phyloP scores from a whole-genome alignment of 257 asterid species.

The Solanum sparsipilum region DNA sequence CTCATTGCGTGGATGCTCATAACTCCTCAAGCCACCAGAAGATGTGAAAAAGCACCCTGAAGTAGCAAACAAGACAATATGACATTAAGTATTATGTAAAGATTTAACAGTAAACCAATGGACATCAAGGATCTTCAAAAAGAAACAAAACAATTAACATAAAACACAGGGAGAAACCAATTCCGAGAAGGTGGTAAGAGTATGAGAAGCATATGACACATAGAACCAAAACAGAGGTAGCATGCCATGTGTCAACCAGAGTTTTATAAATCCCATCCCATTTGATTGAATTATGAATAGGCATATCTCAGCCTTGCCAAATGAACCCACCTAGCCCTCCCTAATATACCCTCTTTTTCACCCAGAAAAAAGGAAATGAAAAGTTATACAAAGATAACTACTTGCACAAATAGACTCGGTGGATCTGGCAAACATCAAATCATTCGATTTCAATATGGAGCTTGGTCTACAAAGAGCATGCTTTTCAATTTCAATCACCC shows the following conservation, averaged over 20 bases:
- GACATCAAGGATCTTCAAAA: not conserved
- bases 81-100: not conserved
- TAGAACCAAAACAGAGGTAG: not conserved
- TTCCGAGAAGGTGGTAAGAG: not conserved
- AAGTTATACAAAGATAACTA: not conserved
- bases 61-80: not conserved
- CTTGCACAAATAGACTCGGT: not conserved
- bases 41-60: constrained; percentile 90
- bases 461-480: not conserved
- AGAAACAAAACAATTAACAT: not conserved
- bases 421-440: not conserved
- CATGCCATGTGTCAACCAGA: not conserved
- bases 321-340: not conserved
- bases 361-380: not conserved
- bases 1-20: constrained; percentile 76
- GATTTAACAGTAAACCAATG: not conserved
- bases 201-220: not conserved
- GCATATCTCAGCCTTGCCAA: not conserved
- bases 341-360: not conserved
- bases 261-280: not conserved
- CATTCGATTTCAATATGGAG: not conserved
- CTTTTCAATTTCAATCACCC: not conserved
- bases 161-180: not conserved
- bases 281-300: not conserved
- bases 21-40: constrained; percentile 88